phyloP scores from a whole-genome alignment of 2,329 filamentous ascomycete species.

The Monosporascus sp. region DNA sequence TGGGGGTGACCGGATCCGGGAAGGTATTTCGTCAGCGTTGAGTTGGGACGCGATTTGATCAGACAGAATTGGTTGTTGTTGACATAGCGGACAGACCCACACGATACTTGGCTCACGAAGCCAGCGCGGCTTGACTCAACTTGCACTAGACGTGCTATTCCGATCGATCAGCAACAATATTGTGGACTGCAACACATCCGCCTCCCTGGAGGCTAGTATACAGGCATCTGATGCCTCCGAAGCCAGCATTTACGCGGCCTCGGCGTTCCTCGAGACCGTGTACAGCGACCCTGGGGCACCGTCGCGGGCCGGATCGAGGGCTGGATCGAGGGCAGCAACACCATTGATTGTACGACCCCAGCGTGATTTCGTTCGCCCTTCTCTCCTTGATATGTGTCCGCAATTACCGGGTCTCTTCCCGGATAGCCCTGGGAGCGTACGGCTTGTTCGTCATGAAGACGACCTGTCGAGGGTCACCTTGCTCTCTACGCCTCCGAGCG shows the following conservation, averaged over 20 bases:
- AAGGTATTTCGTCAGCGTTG: constrained; percentile 60
- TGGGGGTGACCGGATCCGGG: constrained; percentile 92
- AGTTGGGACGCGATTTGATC: background rate
- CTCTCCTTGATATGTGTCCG: constrained; percentile 22
- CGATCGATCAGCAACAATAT: constrained; percentile 70
- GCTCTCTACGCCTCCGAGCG: constrained; percentile 22
- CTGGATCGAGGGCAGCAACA: constrained; percentile 61
- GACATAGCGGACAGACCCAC: constrained; percentile 61
- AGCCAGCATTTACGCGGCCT: constrained; percentile 67
- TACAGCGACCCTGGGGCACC: constrained; percentile 55
- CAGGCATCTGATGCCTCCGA: constrained; percentile 76
- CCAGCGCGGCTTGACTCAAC: constrained; percentile 85
- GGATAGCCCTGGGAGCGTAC: constrained; percentile 38
- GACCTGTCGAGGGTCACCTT: constrained; percentile 18
- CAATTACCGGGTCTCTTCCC: constrained; percentile 18
- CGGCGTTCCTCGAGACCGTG: constrained; percentile 71
- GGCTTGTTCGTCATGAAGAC: constrained; percentile 34
- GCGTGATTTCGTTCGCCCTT: constrained; percentile 39
- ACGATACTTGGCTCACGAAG: constrained; percentile 86
- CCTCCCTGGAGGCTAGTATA: constrained; percentile 66
- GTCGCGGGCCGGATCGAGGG: constrained; percentile 39
- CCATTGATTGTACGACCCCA: constrained; percentile 61
- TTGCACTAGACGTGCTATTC: constrained; percentile 86
- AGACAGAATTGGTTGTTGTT: background rate
- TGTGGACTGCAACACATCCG: constrained; percentile 53